Base-by-base conservation (phyloP, 2,329 filamentous ascomycete genomes). In the Emmonsia crescens region DNA sequence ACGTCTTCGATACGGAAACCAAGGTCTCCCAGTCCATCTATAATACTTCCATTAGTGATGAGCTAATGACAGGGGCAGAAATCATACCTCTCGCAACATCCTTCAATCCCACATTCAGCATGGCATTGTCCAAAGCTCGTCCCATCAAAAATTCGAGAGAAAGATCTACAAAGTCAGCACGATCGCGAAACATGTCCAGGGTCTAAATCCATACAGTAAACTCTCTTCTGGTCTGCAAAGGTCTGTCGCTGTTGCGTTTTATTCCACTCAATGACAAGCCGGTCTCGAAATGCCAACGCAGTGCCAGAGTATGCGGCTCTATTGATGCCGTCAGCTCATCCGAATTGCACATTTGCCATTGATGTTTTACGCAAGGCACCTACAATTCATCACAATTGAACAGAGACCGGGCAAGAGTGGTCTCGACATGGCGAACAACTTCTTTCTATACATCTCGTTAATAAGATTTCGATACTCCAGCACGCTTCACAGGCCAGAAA, bases 71-170 rank as follows among this genome's bases (percentile, higher is more conserved):
- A 27, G 46, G 36, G 9, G 29, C 29, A 16, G 36, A n/a, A 19
- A 33, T 12, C 24, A 67, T 76, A 94, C 91, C 83, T 76, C 85
- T 87, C 59, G 94, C 93, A 63, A 87, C 79, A 69, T 91, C 85
- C 77, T 97, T 99, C 74, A 91, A 82, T 29, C 89, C 89, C 61
- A 96, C 85, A 74, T 99, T 99, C 67, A 99, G 83, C 90, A 99
- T 96, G 65, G 94, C 93, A 84, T 99, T 99, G 80, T 99, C 94
- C 66, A 99, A 79, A 55, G 94, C 89, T 72, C 94, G 84, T 49
- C 94, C 94, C 94, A 99, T 99, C 70, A 99, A 79, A 71, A 99
- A 99, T 77, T 99, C 94, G 62, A 99, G 85, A 68, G 92, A 96
- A 64, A 99, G 84, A 74, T 99, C 83, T 86, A 67, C 10, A 48